Conservation (phyloP, 208 protist species). For the Crithidia sp. region DNA sequence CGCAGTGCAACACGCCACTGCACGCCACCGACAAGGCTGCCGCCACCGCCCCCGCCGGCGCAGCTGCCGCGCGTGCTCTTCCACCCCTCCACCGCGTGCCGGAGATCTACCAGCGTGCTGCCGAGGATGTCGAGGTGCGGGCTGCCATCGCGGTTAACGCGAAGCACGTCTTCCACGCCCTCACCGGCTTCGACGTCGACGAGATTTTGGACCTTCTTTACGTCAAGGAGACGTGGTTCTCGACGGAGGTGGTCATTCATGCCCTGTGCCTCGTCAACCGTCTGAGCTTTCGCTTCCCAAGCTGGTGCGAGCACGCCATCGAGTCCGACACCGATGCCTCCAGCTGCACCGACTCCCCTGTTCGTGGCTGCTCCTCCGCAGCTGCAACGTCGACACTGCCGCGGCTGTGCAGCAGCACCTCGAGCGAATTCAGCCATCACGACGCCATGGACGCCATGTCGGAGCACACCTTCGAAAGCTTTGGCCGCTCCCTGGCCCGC, state of each 20-base stretch:
- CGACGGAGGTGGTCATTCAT: constrained; percentile 42
- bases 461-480: background rate
- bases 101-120: constrained; percentile 15
- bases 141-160: constrained; percentile 18
- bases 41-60: no score
- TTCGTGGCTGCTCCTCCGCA: background rate
- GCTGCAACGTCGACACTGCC: background rate
- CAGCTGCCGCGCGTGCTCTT: background rate
- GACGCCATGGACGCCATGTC: constrained; percentile 8
- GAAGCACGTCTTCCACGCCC: constrained; percentile 20
- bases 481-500: constrained; percentile 8
- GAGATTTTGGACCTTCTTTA: constrained; percentile 43
- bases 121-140: constrained; percentile 20
- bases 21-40: background rate
- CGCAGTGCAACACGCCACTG: constrained; percentile 19
- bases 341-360: constrained; percentile 13
- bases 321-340: constrained; percentile 9
- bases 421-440: constrained; percentile 22
- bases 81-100: background rate
- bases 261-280: constrained; percentile 54
- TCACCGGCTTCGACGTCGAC: constrained; percentile 38
- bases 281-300: constrained; percentile 35
- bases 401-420: constrained; percentile 36
- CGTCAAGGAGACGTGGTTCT: constrained; percentile 39
- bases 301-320: constrained; percentile 23